Evolutionary conservation across 345 rosid genomes (phyloP).

Genomic region (Acer campestre): DNA sequence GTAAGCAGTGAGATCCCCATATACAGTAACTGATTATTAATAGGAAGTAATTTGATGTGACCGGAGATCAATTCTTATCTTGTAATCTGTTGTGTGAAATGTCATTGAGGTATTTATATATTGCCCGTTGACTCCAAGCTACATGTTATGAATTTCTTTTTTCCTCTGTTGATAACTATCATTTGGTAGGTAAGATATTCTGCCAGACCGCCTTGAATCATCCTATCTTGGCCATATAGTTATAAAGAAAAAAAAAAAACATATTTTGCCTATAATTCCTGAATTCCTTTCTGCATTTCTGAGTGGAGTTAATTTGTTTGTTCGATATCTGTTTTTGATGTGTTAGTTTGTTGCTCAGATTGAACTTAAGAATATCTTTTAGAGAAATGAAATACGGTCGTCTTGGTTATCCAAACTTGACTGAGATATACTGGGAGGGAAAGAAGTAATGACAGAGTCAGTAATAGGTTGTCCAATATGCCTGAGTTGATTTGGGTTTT

Average conservation of each 20-base stretch:
- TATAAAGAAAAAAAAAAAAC: background rate
- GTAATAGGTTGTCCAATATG: slow-evolving; percentile 15
- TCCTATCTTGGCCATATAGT: background rate
- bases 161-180: slow-evolving; percentile 1
- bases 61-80: slow-evolving; percentile 18
- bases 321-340: background rate
- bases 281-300: background rate
- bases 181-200: slow-evolving; percentile 7
- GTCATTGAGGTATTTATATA: slow-evolving; percentile 8
- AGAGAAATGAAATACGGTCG: background rate
- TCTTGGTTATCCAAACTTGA: background rate
- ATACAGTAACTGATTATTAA: slow-evolving; percentile 12
- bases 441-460: background rate
- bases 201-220: background rate
- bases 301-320: background rate
- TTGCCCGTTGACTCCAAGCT: slow-evolving; percentile 4
- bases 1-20: slow-evolving; percentile 36
- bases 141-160: slow-evolving; percentile 18
- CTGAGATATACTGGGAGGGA: background rate
- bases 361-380: background rate
- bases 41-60: slow-evolving; percentile 18
- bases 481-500: slow-evolving; percentile 16
- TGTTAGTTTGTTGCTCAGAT: slow-evolving; percentile 8
- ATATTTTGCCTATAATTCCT: background rate
- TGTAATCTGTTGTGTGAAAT: slow-evolving; percentile 24